Evolutionary conservation across 768 basidiomycete species (phyloP).

Genomic region (Kondoa malvinella): DNA sequence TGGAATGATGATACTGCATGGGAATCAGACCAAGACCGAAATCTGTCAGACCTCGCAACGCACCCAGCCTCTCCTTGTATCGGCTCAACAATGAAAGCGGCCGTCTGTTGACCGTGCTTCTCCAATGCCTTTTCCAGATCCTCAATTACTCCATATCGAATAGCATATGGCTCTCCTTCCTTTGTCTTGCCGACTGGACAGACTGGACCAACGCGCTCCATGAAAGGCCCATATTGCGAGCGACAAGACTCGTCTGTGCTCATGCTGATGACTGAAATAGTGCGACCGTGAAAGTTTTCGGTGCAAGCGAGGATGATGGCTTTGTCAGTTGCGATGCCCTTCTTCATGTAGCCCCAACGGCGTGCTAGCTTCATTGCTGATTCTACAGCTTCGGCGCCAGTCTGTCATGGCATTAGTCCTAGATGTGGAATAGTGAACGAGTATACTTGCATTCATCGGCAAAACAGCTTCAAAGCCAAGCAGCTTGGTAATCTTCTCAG

Average conservation of each 20-base stretch:
- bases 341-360: constrained; percentile 90
- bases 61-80: constrained; percentile 74
- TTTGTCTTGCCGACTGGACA: constrained; percentile 34
- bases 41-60: constrained; percentile 47
- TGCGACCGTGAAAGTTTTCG: constrained; percentile 93
- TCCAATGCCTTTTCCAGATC: constrained; percentile 71
- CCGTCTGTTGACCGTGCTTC: constrained; percentile 60
- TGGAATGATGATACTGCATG: constrained; percentile 63
- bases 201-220: constrained; percentile 64
- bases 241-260: constrained; percentile 85
- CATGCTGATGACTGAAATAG: constrained; percentile 47
- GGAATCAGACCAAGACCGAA: background rate
- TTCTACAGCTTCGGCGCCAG: constrained; percentile 72
- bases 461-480: constrained; percentile 49
- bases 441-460: background rate
- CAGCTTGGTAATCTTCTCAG: constrained; percentile 60
- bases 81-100: constrained; percentile 89
- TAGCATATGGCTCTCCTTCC: constrained; percentile 32
- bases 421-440: background rate
- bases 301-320: constrained; percentile 71
- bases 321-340: constrained; percentile 59
- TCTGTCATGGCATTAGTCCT: background rate
- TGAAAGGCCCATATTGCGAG: constrained; percentile 76
- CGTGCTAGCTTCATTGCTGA: constrained; percentile 86
- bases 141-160: constrained; percentile 65